Conservation (phyloP, 306 rosid species). For the Purshia tridentata region DNA sequence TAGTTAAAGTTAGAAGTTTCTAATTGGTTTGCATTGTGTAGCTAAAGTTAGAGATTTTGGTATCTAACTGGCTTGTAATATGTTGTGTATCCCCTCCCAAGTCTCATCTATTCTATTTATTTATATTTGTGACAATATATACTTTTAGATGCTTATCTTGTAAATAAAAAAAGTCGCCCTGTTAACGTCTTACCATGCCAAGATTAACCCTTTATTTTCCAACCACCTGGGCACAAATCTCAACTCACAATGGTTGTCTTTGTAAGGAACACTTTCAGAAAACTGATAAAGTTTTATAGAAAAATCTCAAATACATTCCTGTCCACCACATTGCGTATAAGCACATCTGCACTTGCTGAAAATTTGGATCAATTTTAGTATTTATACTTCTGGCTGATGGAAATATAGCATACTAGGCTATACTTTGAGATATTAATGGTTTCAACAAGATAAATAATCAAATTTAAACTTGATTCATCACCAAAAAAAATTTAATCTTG, state of each 20-base stretch:
- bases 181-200: background rate
- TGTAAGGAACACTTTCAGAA: background rate
- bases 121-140: background rate
- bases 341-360: background rate
- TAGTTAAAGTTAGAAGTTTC: background rate
- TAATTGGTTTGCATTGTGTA: slow-evolving; percentile 4
- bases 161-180: background rate
- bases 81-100: background rate
- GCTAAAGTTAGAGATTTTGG: background rate
- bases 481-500: background rate
- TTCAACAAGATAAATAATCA: background rate
- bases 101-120: background rate
- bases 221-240: background rate
- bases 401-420: background rate
- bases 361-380: background rate
- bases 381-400: background rate
- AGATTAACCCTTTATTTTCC: background rate
- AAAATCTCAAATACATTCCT: background rate
- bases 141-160: background rate
- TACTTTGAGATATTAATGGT: background rate
- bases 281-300: background rate
- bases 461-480: too few relatives aligned
- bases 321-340: background rate
- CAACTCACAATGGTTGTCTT: background rate
- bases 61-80: slow-evolving; percentile 2